Base-by-base conservation (phyloP, 2,329 filamentous ascomycete species). In the Epichloe bromicola region DNA sequence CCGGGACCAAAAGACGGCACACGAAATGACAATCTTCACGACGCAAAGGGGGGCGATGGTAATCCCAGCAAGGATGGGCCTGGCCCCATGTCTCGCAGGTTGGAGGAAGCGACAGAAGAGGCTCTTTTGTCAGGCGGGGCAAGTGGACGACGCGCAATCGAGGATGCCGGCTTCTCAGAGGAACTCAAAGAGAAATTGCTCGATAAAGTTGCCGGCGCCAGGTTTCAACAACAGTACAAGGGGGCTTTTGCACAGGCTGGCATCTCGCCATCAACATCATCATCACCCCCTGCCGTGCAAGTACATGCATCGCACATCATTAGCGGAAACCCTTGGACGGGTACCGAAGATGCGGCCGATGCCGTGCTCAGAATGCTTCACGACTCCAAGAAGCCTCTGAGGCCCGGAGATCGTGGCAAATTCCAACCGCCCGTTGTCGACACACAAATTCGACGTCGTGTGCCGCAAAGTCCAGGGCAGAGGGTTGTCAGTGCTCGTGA, bases 361-460 rank as follows among this genome's bases (percentile, higher is more conserved):
- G 76, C 85, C 1, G 82, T 88, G 20, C 70, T 95, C 46, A 82
- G 93, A 34, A 97, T 97, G 86, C 67, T 93, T 11, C 78, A 87
- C 51, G 88, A 95, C 62, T 78, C 87, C 26, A 80, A 79, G 53
- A 88, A 89, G 61, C 86, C 85, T 0, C 70, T 94, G 46, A 67
- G 64, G 14, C 71, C 71, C 4, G 70, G 66, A 1, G 59, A 76
- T 3, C 69, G 78, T 37, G 73, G 73, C 2, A 71, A 70, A 23
- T 65, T 69, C 14, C 69, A 70, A 43, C 69, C 73, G 0, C 66
- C 72, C 8, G 68, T 73, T 0, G 71, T 81, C 5, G 76, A 82
- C 54, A 67, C 79, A 67, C 70, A 78, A 5, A 58, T 79, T 17
- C 69, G 68, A 49, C 62, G 66, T 43, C 61, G 66, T 38, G 58